Evolutionary conservation across 1,284 basidiomycete genomes (phyloP), one percentile per base, ranked within the genome.

Genomic region (Anthracocystis panici-leucophaei): DNA sequence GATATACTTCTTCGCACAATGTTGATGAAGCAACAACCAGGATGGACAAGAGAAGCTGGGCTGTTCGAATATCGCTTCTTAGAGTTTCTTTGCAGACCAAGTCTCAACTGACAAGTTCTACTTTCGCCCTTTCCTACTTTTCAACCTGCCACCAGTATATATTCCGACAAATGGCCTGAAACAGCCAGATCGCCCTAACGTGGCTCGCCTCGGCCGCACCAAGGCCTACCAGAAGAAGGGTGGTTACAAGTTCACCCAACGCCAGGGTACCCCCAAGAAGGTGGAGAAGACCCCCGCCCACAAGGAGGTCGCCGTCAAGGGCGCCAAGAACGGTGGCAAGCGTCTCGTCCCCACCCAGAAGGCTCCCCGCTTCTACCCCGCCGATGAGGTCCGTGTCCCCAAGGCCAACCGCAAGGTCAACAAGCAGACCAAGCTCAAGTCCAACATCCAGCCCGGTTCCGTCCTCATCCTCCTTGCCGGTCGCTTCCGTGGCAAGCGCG

Each of bases 401-500:
- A 97, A 96, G 90, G 92, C 92, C 88, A 92, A 90, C 87, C 92
- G 96, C 86, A 98, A 98, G 89, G 88, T 90, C 52, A 89, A 90
- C 81, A 92, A 83, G 63, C 68, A 78, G 90, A 87, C 89, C 91
- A 76, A 75, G 68, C 91, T 99, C 81, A 94, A 96, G 83, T 87
- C 90, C 69, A 90, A 92, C 84, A 97, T 99, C 89, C 92, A 92
- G 78, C 94, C 95, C 77, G 97, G 97, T 77, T 92, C 95, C 84
- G 90, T 99, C 85, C 89, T 99, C 80, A 98, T 99, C 87, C 89
- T 99, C 83, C 91, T 99, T 81, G 95, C 96, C 78, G 97, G 97
- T 85, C 93, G 96, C 85, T 99, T 95, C 93, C 89, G 93, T 81
- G 97, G 97, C 81, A 98, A 98, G 91, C 91, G 97, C 57, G 97